These are phyloP conservation scores for Candida chauliodis DNA, from an alignment of 805 yeast species.

Conservation along the genomic window DNA sequence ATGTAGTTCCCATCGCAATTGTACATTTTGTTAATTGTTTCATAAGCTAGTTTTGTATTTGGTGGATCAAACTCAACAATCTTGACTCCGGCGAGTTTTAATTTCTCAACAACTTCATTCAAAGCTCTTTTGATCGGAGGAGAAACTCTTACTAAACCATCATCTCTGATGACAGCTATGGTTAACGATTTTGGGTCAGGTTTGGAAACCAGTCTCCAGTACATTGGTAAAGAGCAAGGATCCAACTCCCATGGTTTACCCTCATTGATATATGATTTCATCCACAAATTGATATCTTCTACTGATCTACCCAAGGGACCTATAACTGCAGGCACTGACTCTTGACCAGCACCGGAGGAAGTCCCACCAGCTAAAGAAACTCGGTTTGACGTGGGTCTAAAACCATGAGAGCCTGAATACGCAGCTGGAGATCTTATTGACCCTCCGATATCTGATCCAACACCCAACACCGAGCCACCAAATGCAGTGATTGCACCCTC, in stretches of 20 bases:
- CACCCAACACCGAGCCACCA: constrained; percentile 39
- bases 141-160: constrained; percentile 62
- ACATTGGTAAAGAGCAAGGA: constrained; percentile 44
- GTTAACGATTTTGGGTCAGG: constrained; percentile 46
- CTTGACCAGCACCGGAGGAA: constrained; percentile 48
- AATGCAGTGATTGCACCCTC: constrained; percentile 42
- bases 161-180: constrained; percentile 61
- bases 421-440: constrained; percentile 44
- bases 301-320: constrained; percentile 67
- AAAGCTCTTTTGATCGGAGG: constrained; percentile 63
- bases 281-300: constrained; percentile 66
- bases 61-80: constrained; percentile 58
- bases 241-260: constrained; percentile 65
- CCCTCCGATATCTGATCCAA: constrained; percentile 45
- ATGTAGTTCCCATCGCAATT: constrained; percentile 65
- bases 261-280: constrained; percentile 56
- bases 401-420: constrained; percentile 37
- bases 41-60: constrained; percentile 53
- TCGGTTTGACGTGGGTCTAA: constrained; percentile 40
- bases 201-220: constrained; percentile 47
- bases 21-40: constrained; percentile 56
- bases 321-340: constrained; percentile 58
- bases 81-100: constrained; percentile 56
- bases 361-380: constrained; percentile 35
- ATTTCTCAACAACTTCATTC: constrained; percentile 49